These are phyloP conservation scores for Leonotis leonurus DNA, from an alignment of 257 asterid genomes.

Conservation along the genomic window DNA sequence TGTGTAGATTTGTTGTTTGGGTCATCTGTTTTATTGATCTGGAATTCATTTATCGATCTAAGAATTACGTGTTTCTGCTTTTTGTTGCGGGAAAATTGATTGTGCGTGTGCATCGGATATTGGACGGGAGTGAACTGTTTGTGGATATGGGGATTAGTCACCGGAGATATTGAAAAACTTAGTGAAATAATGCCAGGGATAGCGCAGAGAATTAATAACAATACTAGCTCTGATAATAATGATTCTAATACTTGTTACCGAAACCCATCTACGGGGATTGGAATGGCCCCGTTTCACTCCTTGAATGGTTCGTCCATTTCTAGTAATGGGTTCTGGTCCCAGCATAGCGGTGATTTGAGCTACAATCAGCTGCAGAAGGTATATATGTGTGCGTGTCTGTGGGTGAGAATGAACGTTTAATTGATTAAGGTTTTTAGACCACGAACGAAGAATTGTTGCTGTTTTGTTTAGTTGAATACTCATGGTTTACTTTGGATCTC, in stretches of 20 bases:
- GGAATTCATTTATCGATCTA: slow-evolving; percentile 30
- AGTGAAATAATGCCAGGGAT: slow-evolving; percentile 71
- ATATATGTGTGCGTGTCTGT: background rate
- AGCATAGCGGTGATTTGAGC: slow-evolving; percentile 58
- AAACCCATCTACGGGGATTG: slow-evolving; percentile 35
- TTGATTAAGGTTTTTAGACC: slow-evolving; percentile 10
- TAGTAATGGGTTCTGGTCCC: slow-evolving; percentile 74
- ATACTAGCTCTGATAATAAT: slow-evolving; percentile 17
- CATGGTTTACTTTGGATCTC: slow-evolving; percentile 15
- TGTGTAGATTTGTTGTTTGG: slow-evolving; percentile 8
- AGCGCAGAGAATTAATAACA: slow-evolving; percentile 43
- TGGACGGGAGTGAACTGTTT: slow-evolving; percentile 14
- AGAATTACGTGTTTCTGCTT: slow-evolving; percentile 16
- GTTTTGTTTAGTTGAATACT: slow-evolving; percentile 11
- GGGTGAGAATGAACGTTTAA: background rate
- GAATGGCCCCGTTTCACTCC: slow-evolving; percentile 29
- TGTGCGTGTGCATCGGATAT: slow-evolving; percentile 29
- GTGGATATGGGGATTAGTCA: slow-evolving; percentile 39
- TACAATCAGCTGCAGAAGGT: slow-evolving; percentile 89
- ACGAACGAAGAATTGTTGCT: slow-evolving; percentile 11
- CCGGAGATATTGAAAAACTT: slow-evolving; percentile 23
- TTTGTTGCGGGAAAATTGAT: slow-evolving; percentile 20
- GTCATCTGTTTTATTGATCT: slow-evolving; percentile 29
- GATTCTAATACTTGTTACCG: slow-evolving; percentile 20
- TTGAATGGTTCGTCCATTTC: slow-evolving; percentile 34